Percentiles rank a stretch among this genome's conserved stretches.
Conservation (phyloP, 2,329 filamentous ascomycete species). For the Aspergillus floridensis region DNA sequence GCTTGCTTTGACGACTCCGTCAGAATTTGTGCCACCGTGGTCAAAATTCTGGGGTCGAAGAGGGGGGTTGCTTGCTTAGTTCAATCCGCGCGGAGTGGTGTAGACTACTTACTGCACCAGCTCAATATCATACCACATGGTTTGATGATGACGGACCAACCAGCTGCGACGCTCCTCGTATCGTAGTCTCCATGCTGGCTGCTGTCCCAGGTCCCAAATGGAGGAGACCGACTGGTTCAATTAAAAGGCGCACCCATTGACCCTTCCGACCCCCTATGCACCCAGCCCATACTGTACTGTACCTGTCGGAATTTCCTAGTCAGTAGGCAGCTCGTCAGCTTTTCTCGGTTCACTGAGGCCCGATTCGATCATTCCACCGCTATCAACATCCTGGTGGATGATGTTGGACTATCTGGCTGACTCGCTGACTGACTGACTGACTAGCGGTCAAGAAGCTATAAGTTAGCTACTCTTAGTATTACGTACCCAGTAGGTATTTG, state of each 20-base stretch:
- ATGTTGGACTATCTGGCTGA: not conserved
- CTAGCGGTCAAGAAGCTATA: conserved; percentile 2
- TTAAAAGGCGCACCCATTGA: not conserved
- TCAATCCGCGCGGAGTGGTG: not conserved
- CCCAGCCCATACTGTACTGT: not conserved
- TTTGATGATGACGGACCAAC: not conserved
- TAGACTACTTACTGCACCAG: not conserved
- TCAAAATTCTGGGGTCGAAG: not conserved
- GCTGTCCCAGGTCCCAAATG: not conserved
- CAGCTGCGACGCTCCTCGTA: not conserved
- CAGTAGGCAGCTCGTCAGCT: not conserved
- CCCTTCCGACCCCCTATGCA: not conserved
- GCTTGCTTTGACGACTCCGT: not conserved
- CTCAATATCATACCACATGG: not conserved
- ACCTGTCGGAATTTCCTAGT: not conserved
- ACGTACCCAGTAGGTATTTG: no score
- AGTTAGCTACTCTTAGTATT: no score
- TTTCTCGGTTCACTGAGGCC: not conserved
- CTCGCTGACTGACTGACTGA: not conserved
- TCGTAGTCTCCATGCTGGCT: not conserved
- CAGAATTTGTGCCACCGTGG: not conserved
- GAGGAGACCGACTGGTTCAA: not conserved
- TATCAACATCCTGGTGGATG: not conserved
- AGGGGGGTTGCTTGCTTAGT: not conserved
- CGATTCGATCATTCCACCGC: conserved; percentile 1